Base-by-base conservation (phyloP, 164 flowering plant species). In the Warburgia ugandensis region DNA sequence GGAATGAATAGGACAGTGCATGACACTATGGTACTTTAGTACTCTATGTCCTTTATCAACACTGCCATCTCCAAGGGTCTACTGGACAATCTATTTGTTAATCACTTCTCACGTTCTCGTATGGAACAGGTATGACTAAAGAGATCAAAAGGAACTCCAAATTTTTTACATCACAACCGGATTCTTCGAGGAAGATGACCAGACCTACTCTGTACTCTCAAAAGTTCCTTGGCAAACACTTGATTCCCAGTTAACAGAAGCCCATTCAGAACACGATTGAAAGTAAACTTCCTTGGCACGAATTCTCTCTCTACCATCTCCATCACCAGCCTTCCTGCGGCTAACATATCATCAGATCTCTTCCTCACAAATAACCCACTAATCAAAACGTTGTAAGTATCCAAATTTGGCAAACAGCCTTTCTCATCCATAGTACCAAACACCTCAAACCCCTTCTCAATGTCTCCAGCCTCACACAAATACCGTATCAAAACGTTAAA, bases 221-320 rank as follows among this genome's bases (percentile, higher is more conserved):
- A 51, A 42, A 87, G 79, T 69, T 83, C 88, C 60, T 71, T 76
- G 1, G 95, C 96, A 73, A 85, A 78, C 26, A 30, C 81, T 66
- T 91, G 95, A 65, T 85, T 79, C 16, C 94, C 96, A 13, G 91
- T 85, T 37, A 85, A 33, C 63, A 83, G 53, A 58, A 87, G 87
- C 49, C 95, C 98, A 71, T 92, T 72, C 60, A 92, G 54, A 39
- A 92, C 79, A 50, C 91, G 66, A 45, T 76, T 83, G 62, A 79
- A 81, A 10, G 73, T 79, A 33, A 85, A 78, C 54, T 33, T 83
- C 16, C 81, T 61, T 30, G 98, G 98, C 57, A 81, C 35, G 60
- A 81, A 87, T 43, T 95, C 91, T 66, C 90, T 73, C 42, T 78
- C 88, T 47, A 83, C 76, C 98, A 87, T 87, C 73, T 87, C 96